A percentile compares a stretch with the other conserved stretches of the same genome.
Evolutionary conservation across 176 grass and related monocot species (phyloP).

Genomic region (Oryza longistaminata): DNA sequence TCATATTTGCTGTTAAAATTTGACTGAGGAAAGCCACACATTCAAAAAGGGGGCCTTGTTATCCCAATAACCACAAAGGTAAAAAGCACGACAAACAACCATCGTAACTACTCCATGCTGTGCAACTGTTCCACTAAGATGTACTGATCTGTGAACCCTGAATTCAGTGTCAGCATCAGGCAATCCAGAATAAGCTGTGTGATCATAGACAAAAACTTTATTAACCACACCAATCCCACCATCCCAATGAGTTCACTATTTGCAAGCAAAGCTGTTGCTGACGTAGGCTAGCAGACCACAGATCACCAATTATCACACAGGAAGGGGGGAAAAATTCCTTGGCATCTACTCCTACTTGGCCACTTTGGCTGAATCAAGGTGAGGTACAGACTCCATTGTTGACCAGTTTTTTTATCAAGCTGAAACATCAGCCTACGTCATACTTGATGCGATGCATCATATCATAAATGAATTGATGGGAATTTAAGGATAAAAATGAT

Average conservation of each 20-base stretch:
- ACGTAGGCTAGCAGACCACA: background rate
- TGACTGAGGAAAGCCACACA: background rate
- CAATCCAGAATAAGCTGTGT: background rate
- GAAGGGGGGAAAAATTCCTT: background rate
- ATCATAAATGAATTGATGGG: background rate
- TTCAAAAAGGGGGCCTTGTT: background rate
- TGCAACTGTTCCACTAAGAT: conserved; percentile 23
- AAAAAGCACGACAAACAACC: background rate
- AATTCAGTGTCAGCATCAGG: background rate
- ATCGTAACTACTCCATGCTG: background rate
- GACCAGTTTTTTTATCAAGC: background rate
- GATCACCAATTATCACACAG: background rate
- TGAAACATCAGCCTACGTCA: background rate
- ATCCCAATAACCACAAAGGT: background rate
- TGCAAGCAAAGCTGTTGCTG: background rate
- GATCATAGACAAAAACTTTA: background rate
- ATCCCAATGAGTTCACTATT: background rate
- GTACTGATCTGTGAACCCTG: background rate
- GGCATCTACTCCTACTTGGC: background rate
- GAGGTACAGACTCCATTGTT: conserved; percentile 5
- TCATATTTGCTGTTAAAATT: background rate
- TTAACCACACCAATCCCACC: background rate
- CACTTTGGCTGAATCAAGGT: background rate
- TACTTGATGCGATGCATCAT: background rate
- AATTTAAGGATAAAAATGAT: background rate